phyloP scores from a whole-genome alignment of 495 filamentous ascomycete genomes.

The Viridothelium virens region DNA sequence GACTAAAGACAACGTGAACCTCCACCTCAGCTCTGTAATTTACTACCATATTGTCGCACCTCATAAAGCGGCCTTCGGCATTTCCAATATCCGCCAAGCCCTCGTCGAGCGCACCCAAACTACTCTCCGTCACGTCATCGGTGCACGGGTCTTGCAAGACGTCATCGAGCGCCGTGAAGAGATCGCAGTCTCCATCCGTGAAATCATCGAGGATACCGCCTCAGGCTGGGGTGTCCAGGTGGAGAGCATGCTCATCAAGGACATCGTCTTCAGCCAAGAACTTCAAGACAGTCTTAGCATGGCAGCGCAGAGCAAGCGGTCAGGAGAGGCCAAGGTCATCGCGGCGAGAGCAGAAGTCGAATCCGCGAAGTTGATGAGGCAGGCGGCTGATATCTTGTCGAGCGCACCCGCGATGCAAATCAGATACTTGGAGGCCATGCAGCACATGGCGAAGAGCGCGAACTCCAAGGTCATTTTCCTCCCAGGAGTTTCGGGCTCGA shows the following conservation, averaged over 20 bases:
- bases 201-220: conserved; percentile 97
- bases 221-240: conserved; percentile 91
- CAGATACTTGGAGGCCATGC: conserved; percentile 97
- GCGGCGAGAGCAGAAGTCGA: conserved; percentile 96
- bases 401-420: conserved; percentile 98
- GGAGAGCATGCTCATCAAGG: conserved; percentile 98
- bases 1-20: conserved; percentile 97
- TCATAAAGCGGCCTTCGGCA: conserved; percentile 96
- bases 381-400: conserved; percentile 91
- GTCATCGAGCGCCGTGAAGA: conserved; percentile 99
- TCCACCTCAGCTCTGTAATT: conserved; percentile 92
- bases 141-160: conserved; percentile 92
- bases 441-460: conserved; percentile 93
- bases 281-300: conserved; percentile 97
- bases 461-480: conserved; percentile 98
- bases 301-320: conserved; percentile 99
- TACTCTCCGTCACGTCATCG: conserved; percentile 93
- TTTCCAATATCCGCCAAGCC: conserved; percentile 86
- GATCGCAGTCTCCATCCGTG: conserved; percentile 84
- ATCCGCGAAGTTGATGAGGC: conserved; percentile 92
- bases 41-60: conserved; percentile 97
- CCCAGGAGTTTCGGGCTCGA: conserved; percentile 37
- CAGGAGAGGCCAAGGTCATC: conserved; percentile 97
- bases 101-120: conserved; percentile 97
- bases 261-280: conserved; percentile 94